Evolutionary conservation across 2,329 filamentous ascomycete species (phyloP).

Genomic region (Alternaria sp.): DNA sequence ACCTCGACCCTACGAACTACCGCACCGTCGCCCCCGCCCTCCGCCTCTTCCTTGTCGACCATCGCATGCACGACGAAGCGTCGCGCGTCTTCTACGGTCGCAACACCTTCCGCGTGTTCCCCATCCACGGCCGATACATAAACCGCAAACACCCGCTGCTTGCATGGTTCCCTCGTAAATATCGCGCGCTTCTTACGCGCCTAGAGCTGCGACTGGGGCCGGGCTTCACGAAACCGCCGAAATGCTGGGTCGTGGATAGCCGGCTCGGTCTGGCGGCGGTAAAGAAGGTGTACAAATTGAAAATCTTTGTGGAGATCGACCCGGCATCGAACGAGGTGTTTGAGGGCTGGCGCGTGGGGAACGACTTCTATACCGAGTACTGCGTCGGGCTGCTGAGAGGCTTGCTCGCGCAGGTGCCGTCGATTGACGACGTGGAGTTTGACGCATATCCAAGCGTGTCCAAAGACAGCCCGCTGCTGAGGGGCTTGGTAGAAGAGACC

Average conservation of each 20-base stretch:
- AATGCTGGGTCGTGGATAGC: slow-evolving; percentile 71
- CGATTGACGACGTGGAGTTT: slow-evolving; percentile 67
- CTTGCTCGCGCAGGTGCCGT: slow-evolving; percentile 65
- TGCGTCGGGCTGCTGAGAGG: slow-evolving; percentile 63
- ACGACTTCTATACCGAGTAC: slow-evolving; percentile 75
- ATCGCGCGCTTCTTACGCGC: slow-evolving; percentile 66
- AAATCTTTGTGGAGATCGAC: slow-evolving; percentile 75
- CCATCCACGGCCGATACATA: slow-evolving; percentile 65
- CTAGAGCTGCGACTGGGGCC: slow-evolving; percentile 76
- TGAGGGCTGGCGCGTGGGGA: slow-evolving; percentile 69
- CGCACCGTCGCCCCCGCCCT: slow-evolving; percentile 65
- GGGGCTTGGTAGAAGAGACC: slow-evolving; percentile 62
- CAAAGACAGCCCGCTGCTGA: slow-evolving; percentile 70
- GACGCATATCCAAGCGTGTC: slow-evolving; percentile 72
- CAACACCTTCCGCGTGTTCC: slow-evolving; percentile 62
- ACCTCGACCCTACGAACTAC: slow-evolving; percentile 72
- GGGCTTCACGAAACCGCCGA: slow-evolving; percentile 73
- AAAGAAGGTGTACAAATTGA: slow-evolving; percentile 63
- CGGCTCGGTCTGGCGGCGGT: slow-evolving; percentile 70
- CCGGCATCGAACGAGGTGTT: slow-evolving; percentile 70
- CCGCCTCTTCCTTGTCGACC: slow-evolving; percentile 70
- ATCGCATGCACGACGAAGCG: slow-evolving; percentile 59
- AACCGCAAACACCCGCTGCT: slow-evolving; percentile 76
- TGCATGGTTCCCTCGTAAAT: slow-evolving; percentile 66
- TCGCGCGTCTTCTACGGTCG: slow-evolving; percentile 58